phyloP scores from a whole-genome alignment of 1,284 basidiomycete species.

The Mixia osmundae region DNA sequence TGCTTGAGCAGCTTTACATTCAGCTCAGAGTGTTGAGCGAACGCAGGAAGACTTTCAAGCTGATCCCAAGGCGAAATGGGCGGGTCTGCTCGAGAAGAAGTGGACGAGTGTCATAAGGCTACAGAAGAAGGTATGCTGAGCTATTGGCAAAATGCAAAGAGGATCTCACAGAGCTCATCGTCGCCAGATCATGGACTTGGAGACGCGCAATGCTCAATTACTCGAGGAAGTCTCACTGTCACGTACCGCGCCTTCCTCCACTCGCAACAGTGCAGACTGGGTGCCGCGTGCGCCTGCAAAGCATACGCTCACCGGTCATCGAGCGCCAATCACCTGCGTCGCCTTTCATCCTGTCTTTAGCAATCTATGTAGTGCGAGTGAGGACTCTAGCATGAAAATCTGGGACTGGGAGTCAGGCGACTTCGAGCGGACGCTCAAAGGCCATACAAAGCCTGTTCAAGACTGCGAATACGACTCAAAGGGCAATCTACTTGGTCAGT shows the following conservation, averaged over 20 bases:
- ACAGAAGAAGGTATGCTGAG: conserved; percentile 58
- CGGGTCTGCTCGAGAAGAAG: conserved; percentile 73
- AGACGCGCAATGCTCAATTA: conserved; percentile 47
- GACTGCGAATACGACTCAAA: conserved; percentile 72
- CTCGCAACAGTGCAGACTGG: conserved; percentile 45
- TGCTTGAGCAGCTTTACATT: neutral
- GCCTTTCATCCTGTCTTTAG: conserved; percentile 73
- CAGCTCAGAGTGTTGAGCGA: neutral
- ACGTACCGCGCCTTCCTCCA: conserved; percentile 25
- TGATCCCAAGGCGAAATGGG: conserved; percentile 58
- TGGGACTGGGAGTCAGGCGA: conserved; percentile 94
- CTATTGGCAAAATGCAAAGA: neutral
- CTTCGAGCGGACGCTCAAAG: conserved; percentile 71
- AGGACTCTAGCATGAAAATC: conserved; percentile 68
- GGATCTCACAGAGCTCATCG: neutral
- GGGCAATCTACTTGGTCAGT: conserved; percentile 50
- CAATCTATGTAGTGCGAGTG: conserved; percentile 56
- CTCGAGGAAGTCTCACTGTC: conserved; percentile 40
- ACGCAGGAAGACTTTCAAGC: conserved; percentile 37
- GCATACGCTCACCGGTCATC: conserved; percentile 56
- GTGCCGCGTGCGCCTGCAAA: conserved; percentile 53
- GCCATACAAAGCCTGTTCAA: conserved; percentile 67
- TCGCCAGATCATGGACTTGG: conserved; percentile 61
- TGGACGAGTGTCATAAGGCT: conserved; percentile 80
- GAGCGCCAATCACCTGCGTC: conserved; percentile 47